phyloP scores from a whole-genome alignment of 2,329 filamentous ascomycete species.

The Huntiella omanensis region DNA sequence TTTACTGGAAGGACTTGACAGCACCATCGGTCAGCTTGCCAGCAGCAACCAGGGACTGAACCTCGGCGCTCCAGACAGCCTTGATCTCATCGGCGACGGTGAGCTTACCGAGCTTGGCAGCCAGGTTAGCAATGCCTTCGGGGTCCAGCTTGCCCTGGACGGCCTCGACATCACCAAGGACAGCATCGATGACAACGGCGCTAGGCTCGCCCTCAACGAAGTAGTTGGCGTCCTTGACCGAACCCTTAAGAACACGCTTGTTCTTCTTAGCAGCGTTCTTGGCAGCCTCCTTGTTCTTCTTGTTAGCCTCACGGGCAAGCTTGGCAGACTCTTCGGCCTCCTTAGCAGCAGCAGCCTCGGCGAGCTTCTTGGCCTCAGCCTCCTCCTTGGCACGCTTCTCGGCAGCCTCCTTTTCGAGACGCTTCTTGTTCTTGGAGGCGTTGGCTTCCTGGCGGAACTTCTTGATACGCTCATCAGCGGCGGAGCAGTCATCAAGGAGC shows the following conservation, averaged over 20 bases:
- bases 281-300: slow-evolving; percentile 96
- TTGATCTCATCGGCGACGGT: slow-evolving; percentile 76
- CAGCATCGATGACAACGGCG: slow-evolving; percentile 61
- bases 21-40: slow-evolving; percentile 80
- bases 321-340: slow-evolving; percentile 80
- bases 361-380: slow-evolving; percentile 63
- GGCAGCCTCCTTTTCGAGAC: slow-evolving; percentile 73
- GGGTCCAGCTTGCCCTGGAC: slow-evolving; percentile 76
- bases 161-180: slow-evolving; percentile 69
- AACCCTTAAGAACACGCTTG: slow-evolving; percentile 87
- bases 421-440: slow-evolving; percentile 92
- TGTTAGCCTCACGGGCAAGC: slow-evolving; percentile 59
- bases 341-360: slow-evolving; percentile 59
- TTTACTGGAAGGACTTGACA: slow-evolving; percentile 40
- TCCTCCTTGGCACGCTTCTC: slow-evolving; percentile 78
- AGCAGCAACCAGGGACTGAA: slow-evolving; percentile 55
- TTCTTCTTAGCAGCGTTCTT: slow-evolving; percentile 99
- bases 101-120: slow-evolving; percentile 58
- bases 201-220: slow-evolving; percentile 57
- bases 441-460: slow-evolving; percentile 82
- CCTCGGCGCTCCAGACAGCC: slow-evolving; percentile 59
- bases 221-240: slow-evolving; percentile 97
- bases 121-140: slow-evolving; percentile 74
- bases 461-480: slow-evolving; percentile 89
- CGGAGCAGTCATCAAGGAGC: slow-evolving; percentile 70